These are phyloP conservation scores for Passalora sequoiae DNA, from an alignment of 2,329 filamentous ascomycete species.

Conservation along the genomic window DNA sequence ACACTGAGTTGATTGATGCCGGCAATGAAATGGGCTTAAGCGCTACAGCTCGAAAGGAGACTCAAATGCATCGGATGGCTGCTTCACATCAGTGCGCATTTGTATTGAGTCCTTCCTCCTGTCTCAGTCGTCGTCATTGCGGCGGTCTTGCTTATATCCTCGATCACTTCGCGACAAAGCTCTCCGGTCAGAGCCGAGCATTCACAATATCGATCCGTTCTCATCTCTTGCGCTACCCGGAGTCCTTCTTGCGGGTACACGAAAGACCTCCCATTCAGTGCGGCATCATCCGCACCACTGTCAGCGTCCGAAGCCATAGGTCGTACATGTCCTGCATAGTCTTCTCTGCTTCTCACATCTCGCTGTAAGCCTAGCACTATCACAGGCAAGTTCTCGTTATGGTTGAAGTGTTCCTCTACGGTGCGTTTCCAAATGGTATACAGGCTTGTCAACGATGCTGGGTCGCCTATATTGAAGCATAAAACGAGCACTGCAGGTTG, in stretches of 20 bases:
- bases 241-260: slow-evolving; percentile 50
- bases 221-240: slow-evolving; percentile 52
- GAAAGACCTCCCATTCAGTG: slow-evolving; percentile 34
- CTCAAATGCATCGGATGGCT: no score
- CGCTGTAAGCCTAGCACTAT: slow-evolving; percentile 57
- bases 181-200: slow-evolving; percentile 56
- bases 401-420: slow-evolving; percentile 50
- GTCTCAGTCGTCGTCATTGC: slow-evolving; percentile 54
- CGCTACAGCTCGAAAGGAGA: no score
- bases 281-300: slow-evolving; percentile 31
- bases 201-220: slow-evolving; percentile 59
- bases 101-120: slow-evolving; percentile 38
- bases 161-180: slow-evolving; percentile 54
- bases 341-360: slow-evolving; percentile 48
- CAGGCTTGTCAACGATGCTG: slow-evolving; percentile 46
- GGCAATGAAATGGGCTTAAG: no score
- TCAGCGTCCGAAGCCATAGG: slow-evolving; percentile 10
- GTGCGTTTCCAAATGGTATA: slow-evolving; percentile 41
- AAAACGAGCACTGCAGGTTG: slow-evolving; percentile 53
- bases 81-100: slow-evolving; percentile 26
- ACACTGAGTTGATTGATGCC: no score
- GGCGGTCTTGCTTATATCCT: slow-evolving; percentile 55
- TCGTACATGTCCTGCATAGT: slow-evolving; percentile 30
- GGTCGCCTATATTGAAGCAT: slow-evolving; percentile 55
- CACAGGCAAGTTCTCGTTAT: slow-evolving; percentile 49